phyloP scores from a whole-genome alignment of 495 filamentous ascomycete species.

The Neurospora sp. region DNA sequence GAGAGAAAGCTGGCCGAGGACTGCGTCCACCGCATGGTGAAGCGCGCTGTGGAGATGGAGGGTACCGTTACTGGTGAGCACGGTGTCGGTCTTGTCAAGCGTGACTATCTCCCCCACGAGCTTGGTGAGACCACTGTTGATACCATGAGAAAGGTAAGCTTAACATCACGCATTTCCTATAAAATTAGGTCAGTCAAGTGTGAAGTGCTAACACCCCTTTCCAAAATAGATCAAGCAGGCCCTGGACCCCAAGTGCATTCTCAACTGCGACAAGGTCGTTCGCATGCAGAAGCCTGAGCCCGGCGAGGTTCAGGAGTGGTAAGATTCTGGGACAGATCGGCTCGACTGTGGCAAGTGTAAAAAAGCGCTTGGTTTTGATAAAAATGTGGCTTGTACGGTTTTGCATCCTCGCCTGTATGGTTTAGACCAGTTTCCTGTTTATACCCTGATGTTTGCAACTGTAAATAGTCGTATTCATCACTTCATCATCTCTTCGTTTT shows the following conservation, averaged over 20 bases:
- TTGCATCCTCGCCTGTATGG: neutral
- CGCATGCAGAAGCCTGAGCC: constrained; percentile 45
- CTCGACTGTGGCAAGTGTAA: neutral
- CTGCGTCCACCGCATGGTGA: constrained; percentile 76
- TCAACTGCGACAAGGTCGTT: constrained; percentile 78
- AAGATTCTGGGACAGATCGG: neutral
- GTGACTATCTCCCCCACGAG: constrained; percentile 70
- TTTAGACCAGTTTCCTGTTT: neutral
- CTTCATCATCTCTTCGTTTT: neutral
- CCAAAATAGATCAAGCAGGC: constrained; percentile 49
- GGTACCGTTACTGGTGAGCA: constrained; percentile 80
- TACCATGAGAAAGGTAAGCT: constrained; percentile 61
- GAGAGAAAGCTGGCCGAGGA: constrained; percentile 55
- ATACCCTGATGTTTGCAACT: neutral
- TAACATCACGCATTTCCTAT: neutral
- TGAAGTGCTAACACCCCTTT: neutral
- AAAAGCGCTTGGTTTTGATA: neutral
- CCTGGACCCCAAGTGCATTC: constrained; percentile 64
- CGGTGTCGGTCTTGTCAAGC: constrained; percentile 70
- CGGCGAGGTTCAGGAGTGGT: constrained; percentile 45
- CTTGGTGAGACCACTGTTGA: constrained; percentile 64
- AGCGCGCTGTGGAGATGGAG: constrained; percentile 72
- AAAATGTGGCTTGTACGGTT: neutral
- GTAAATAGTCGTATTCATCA: neutral
- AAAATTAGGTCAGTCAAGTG: neutral